These are phyloP conservation scores for Pestalotiopsis sp. DNA, from an alignment of 2,329 filamentous ascomycete species.

Conservation along the genomic window DNA sequence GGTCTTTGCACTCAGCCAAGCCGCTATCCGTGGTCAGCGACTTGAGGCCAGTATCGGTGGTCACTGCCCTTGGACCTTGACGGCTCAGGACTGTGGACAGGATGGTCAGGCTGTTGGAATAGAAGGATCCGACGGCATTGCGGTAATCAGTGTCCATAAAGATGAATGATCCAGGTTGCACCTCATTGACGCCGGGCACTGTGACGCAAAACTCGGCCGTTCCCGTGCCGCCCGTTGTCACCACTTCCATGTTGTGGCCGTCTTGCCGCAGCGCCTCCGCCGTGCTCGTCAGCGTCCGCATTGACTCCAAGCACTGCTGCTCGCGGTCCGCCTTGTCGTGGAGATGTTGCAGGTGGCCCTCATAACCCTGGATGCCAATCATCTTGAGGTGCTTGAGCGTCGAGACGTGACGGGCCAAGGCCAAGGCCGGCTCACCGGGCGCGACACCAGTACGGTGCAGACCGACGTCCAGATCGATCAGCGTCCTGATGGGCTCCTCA, in stretches of 20 bases:
- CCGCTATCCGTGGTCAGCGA: slow-evolving; percentile 55
- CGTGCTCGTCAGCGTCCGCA: slow-evolving; percentile 45
- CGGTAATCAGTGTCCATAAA: slow-evolving; percentile 63
- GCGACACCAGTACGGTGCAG: slow-evolving; percentile 51
- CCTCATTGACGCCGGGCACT: slow-evolving; percentile 53
- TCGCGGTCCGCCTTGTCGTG: slow-evolving; percentile 45
- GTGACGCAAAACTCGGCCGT: slow-evolving; percentile 56
- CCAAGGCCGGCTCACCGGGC: slow-evolving; percentile 41
- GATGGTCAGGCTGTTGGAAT: slow-evolving; percentile 50
- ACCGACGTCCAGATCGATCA: slow-evolving; percentile 54
- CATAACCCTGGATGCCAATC: slow-evolving; percentile 55
- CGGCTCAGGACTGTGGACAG: slow-evolving; percentile 51
- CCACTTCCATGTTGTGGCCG: slow-evolving; percentile 48
- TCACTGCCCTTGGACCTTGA: slow-evolving; percentile 45
- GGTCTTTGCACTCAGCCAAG: slow-evolving; percentile 48
- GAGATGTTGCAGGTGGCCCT: slow-evolving; percentile 56
- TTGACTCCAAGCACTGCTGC: slow-evolving; percentile 45
- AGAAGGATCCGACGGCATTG: slow-evolving; percentile 51
- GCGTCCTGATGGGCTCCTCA: slow-evolving; percentile 38
- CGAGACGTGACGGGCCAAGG: slow-evolving; percentile 41
- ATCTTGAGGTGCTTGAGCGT: slow-evolving; percentile 41
- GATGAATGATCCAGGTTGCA: slow-evolving; percentile 57
- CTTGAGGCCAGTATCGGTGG: slow-evolving; percentile 54
- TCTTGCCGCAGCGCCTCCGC: slow-evolving; percentile 42
- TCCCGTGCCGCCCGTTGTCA: slow-evolving; percentile 55